phyloP scores from a whole-genome alignment of 1,284 basidiomycete species.

The Malassezia dermatis region DNA sequence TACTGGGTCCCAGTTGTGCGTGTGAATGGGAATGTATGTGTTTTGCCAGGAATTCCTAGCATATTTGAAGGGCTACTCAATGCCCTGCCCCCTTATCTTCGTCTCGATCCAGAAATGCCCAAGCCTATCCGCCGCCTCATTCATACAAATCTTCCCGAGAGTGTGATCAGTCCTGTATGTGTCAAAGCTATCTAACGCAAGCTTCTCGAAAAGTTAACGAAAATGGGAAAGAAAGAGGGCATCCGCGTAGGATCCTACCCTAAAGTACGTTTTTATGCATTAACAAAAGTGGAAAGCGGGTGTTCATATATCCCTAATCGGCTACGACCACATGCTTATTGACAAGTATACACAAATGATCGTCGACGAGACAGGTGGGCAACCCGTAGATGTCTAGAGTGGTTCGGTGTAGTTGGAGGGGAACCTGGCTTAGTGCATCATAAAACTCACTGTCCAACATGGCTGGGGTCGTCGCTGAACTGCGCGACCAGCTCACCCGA shows the following conservation, averaged over 20 bases:
- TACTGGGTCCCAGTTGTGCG: conserved; percentile 79
- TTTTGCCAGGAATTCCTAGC: conserved; percentile 80
- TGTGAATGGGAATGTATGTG: conserved; percentile 68
- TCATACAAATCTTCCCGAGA: conserved; percentile 60
- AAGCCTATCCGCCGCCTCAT: conserved; percentile 31
- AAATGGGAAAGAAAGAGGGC: conserved; percentile 62
- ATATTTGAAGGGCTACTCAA: conserved; percentile 58
- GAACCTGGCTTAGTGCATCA: conserved; percentile 1
- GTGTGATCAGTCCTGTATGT: conserved; percentile 13
- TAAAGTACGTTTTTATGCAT: conserved; percentile 8
- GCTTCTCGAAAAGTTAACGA: conserved; percentile 64
- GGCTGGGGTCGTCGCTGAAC: background rate
- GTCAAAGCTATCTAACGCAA: conserved; percentile 58
- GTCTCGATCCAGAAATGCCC: conserved; percentile 26
- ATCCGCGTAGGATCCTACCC: conserved; percentile 68
- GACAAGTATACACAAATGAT: conserved; percentile 5
- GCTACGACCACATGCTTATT: conserved; percentile 49
- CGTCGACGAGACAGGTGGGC: conserved; percentile 51
- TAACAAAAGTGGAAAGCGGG: conserved; percentile 51
- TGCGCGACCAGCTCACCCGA: conserved; percentile 21
- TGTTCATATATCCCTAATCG: conserved; percentile 72
- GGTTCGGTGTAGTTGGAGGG: conserved; percentile 17
- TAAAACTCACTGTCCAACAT: background rate
- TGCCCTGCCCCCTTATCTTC: conserved; percentile 56
- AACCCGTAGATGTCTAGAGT: conserved; percentile 50